Evolutionary conservation across 495 filamentous ascomycete species (phyloP).

Genomic region (Astrothelium subdiscretum): DNA sequence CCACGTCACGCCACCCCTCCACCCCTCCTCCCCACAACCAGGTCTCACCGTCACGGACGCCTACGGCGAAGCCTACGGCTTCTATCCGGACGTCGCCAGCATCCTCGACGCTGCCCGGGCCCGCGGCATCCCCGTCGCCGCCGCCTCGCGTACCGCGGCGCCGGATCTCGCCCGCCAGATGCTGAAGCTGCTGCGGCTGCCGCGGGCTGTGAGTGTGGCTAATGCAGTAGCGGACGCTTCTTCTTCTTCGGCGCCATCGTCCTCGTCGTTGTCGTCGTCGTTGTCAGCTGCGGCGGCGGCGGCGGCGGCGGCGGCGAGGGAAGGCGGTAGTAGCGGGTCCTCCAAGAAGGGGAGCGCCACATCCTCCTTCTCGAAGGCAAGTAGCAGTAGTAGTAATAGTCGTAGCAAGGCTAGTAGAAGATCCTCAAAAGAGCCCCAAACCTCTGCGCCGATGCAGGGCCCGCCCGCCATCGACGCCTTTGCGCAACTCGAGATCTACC

Average conservation of each 20-base stretch:
- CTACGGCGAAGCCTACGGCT: conserved; percentile 65
- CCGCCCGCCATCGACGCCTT: conserved; percentile 65
- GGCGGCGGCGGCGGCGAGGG: neutral
- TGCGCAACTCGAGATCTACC: conserved; percentile 82
- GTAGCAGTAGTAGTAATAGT: too few relatives aligned
- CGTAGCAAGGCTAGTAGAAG: too few relatives aligned
- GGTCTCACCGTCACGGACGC: conserved; percentile 33
- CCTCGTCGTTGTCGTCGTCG: too few relatives aligned
- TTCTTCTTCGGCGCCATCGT: too few relatives aligned
- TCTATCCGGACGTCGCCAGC: conserved; percentile 66
- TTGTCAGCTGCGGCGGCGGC: neutral
- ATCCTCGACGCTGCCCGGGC: conserved; percentile 52
- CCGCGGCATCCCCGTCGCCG: conserved; percentile 51
- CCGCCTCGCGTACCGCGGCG: conserved; percentile 72
- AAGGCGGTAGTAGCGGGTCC: too few relatives aligned
- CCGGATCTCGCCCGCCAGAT: conserved; percentile 73
- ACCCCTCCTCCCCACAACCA: conserved; percentile 29
- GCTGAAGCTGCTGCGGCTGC: conserved; percentile 60
- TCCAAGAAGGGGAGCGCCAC: too few relatives aligned
- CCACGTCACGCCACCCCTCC: conserved; percentile 73
- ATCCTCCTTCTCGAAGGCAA: too few relatives aligned
- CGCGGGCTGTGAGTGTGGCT: too few relatives aligned
- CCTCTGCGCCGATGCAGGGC: too few relatives aligned
- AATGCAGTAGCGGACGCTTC: too few relatives aligned
- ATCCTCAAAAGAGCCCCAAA: too few relatives aligned